phyloP scores from a whole-genome alignment of 805 yeast genomes.

The Cyberlindnera subsufficiens region DNA sequence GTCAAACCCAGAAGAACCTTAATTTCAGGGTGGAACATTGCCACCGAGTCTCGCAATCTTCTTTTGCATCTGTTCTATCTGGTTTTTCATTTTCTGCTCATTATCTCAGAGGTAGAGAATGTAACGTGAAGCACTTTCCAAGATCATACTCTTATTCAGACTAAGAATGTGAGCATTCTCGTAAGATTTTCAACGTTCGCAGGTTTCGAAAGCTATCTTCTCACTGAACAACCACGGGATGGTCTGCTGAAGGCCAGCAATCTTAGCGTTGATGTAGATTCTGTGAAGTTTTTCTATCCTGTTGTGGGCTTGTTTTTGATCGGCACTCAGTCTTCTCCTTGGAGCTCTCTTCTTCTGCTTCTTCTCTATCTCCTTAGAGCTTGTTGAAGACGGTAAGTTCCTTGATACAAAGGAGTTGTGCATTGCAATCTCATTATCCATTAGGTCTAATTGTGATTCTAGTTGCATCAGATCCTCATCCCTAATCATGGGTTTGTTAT shows the following conservation, averaged over 20 bases:
- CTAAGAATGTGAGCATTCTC: conserved; percentile 27
- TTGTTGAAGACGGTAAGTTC: conserved; percentile 5
- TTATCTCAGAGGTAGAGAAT: conserved; percentile 46
- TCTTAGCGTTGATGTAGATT: conserved; percentile 66
- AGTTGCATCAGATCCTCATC: conserved; percentile 15
- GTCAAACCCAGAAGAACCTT: neutral
- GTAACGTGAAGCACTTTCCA: conserved; percentile 65
- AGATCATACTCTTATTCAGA: conserved; percentile 59
- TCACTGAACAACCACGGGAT: conserved; percentile 65
- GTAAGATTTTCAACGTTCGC: conserved; percentile 13
- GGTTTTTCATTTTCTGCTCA: conserved; percentile 32
- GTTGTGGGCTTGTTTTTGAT: conserved; percentile 68
- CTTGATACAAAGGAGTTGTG: conserved; percentile 11
- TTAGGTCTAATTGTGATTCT: conserved; percentile 9
- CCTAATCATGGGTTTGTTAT: conserved; percentile 26
- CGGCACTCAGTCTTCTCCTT: conserved; percentile 47
- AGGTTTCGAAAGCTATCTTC: conserved; percentile 54
- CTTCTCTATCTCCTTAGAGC: conserved; percentile 5
- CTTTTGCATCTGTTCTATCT: conserved; percentile 23
- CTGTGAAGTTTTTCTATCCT: conserved; percentile 67
- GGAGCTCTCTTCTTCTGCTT: conserved; percentile 42
- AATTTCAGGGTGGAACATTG: neutral
- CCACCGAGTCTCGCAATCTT: conserved; percentile 24
- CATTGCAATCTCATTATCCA: conserved; percentile 4
- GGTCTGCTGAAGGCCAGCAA: conserved; percentile 58